Percentiles rank a stretch among this genome's conserved stretches.
phyloP scores from a whole-genome alignment of 345 rosid species.

The Murraya koenigii region DNA sequence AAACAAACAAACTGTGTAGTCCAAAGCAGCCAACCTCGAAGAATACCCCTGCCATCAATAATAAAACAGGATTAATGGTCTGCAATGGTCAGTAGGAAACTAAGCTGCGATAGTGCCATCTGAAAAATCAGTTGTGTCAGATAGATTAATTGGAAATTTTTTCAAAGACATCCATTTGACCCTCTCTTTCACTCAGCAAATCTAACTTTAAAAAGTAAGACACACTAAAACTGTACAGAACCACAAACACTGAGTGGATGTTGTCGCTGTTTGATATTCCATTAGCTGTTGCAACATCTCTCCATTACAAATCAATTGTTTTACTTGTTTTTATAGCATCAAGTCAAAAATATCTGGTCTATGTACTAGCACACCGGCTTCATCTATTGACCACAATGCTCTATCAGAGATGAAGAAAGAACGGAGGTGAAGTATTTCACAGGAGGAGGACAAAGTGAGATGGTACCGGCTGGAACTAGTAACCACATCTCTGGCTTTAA shows the following conservation, averaged over 20 bases:
- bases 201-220: not conserved
- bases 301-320: not conserved
- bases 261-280: not conserved
- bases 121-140: not conserved
- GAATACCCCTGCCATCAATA: slow-evolving; percentile 61
- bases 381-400: not conserved
- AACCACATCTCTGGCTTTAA: not conserved
- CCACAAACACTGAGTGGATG: not conserved
- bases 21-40: slow-evolving; percentile 94
- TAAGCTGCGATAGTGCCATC: not conserved
- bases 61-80: slow-evolving; percentile 1
- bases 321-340: not conserved
- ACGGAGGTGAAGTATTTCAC: not conserved
- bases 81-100: not conserved
- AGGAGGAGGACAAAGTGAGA: not conserved
- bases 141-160: not conserved
- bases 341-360: not conserved
- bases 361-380: not conserved
- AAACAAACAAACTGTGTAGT: slow-evolving; percentile 79
- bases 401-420: not conserved
- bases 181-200: not conserved
- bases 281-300: not conserved
- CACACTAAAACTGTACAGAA: not conserved
- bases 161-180: not conserved
- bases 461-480: not conserved